Evolutionary conservation across 805 yeast genomes (phyloP).

Genomic region (Groenewaldozyma tartarivorans): DNA sequence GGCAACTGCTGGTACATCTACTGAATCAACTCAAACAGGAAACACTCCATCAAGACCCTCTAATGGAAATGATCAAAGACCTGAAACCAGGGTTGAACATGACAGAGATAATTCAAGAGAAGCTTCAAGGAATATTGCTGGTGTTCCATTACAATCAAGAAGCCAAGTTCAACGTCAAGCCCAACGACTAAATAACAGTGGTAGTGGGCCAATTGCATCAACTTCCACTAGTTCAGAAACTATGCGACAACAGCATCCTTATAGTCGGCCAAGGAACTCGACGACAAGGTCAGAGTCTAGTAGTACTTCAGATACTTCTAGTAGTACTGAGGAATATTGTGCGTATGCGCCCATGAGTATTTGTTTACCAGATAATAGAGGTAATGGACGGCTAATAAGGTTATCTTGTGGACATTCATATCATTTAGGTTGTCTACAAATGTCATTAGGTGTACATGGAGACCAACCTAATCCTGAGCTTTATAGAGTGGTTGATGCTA

Average conservation of each 20-base stretch:
- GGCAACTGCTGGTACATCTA: neutral
- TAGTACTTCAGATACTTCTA: neutral
- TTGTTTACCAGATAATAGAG: conserved; percentile 13
- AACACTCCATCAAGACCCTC: neutral
- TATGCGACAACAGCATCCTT: conserved; percentile 17
- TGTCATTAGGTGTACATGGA: conserved; percentile 23
- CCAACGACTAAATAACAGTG: too few relatives aligned
- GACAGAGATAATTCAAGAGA: neutral
- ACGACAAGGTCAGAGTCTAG: conserved; percentile 3
- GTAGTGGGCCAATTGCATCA: too few relatives aligned
- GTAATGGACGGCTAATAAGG: conserved; percentile 10
- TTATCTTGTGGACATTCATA: conserved; percentile 24
- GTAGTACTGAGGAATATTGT: conserved; percentile 17
- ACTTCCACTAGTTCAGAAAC: neutral
- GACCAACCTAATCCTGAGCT: conserved; percentile 21
- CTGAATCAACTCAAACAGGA: neutral
- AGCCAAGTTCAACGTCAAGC: too few relatives aligned
- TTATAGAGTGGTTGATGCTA: conserved; percentile 8
- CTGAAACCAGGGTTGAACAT: neutral
- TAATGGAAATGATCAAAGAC: neutral
- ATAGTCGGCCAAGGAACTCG: conserved; percentile 7
- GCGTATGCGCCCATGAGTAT: conserved; percentile 20
- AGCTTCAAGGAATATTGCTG: too few relatives aligned
- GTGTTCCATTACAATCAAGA: too few relatives aligned
- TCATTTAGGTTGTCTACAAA: conserved; percentile 22